Evolutionary conservation across 2,329 filamentous ascomycete genomes (phyloP).

Genomic region (Cladosporium sphaerospermum): DNA sequence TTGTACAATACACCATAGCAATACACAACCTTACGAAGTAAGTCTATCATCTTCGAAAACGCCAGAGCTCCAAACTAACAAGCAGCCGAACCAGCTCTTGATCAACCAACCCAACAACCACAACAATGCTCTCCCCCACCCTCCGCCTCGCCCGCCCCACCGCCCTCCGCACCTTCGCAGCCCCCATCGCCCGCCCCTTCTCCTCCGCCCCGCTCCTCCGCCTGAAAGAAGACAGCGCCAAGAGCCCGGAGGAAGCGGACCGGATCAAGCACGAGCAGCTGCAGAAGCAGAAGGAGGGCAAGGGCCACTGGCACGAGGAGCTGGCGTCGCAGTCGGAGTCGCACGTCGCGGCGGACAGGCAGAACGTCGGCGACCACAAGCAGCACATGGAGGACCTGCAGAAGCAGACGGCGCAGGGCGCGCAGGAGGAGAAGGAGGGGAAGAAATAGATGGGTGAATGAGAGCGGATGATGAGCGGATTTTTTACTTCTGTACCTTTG

Average conservation of each 20-base stretch:
- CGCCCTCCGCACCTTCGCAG: background rate
- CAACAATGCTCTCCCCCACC: constrained; percentile 3
- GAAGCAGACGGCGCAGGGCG: constrained; percentile 37
- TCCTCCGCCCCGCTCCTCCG: constrained; percentile 26
- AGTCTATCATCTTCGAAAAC: too few relatives aligned
- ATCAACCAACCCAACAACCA: background rate
- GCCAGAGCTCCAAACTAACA: background rate
- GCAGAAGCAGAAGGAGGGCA: constrained; percentile 37
- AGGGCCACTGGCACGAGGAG: constrained; percentile 39
- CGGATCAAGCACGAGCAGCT: constrained; percentile 40
- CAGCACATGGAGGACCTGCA: constrained; percentile 41
- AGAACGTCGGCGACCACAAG: constrained; percentile 38
- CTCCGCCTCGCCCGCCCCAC: constrained; percentile 2
- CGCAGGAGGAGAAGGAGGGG: constrained; percentile 29
- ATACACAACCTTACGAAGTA: too few relatives aligned
- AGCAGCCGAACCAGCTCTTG: background rate
- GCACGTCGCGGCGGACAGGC: constrained; percentile 37
- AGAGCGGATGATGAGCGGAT: too few relatives aligned
- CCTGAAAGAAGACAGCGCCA: constrained; percentile 35
- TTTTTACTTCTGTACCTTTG: too few relatives aligned
- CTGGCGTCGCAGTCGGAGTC: constrained; percentile 37
- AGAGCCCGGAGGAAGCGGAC: constrained; percentile 34
- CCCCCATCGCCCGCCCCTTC: constrained; percentile 20
- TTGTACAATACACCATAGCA: too few relatives aligned
- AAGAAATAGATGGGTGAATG: constrained; percentile 1